These are phyloP conservation scores for Hanseniaspora thailandica DNA, from an alignment of 805 yeast species.

Conservation along the genomic window DNA sequence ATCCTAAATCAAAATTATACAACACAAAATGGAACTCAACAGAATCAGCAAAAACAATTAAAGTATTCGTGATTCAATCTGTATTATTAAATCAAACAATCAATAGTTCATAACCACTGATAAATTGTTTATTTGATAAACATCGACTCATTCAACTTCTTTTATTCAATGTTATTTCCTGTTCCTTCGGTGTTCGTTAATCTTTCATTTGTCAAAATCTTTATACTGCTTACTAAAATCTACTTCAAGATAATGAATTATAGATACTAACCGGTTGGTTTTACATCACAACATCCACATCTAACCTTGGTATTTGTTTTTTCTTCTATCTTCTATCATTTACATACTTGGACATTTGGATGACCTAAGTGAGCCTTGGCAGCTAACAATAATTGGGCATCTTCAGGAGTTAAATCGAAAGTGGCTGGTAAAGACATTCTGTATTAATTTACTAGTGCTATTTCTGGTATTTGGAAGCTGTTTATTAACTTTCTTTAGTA, in stretches of 20 bases:
- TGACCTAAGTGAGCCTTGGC: slow-evolving; percentile 99
- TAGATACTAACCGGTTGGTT: background rate
- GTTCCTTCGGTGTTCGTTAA: background rate
- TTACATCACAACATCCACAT: too few relatives aligned
- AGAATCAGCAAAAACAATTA: background rate
- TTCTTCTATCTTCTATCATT: background rate
- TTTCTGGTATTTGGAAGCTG: slow-evolving; percentile 21
- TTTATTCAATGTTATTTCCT: background rate
- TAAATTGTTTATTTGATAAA: too few relatives aligned
- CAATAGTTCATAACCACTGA: too few relatives aligned
- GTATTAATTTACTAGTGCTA: slow-evolving; percentile 18
- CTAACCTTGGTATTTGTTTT: background rate
- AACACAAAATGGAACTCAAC: background rate
- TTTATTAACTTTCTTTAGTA: slow-evolving; percentile 2
- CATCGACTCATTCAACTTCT: too few relatives aligned
- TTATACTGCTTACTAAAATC: background rate
- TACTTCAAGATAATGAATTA: background rate
- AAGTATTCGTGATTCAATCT: too few relatives aligned
- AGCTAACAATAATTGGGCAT: slow-evolving; percentile 97
- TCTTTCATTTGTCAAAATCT: too few relatives aligned
- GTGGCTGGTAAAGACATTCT: slow-evolving; percentile 77
- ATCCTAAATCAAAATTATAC: too few relatives aligned
- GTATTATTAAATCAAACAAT: too few relatives aligned
- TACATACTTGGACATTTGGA: slow-evolving; percentile 96
- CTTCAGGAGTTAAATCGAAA: slow-evolving; percentile 90